phyloP scores from a whole-genome alignment of 163 green algal species.

The Coccomyxa subellipsoidea region DNA sequence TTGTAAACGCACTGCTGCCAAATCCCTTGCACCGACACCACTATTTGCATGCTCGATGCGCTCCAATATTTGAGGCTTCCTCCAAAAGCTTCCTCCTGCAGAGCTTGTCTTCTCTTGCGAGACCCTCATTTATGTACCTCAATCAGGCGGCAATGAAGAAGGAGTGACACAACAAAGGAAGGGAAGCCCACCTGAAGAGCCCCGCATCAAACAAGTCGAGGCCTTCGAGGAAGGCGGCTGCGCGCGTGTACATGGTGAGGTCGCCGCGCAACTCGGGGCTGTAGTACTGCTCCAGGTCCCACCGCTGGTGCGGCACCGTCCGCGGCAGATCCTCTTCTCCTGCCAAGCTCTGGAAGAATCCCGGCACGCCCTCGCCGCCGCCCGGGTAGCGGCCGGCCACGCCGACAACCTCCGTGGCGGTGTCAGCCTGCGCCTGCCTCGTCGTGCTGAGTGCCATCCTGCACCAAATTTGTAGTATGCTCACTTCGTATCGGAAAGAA shows the following conservation, averaged over 20 bases:
- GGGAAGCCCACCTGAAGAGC: slow-evolving; percentile 17
- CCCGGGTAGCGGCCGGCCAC: slow-evolving; percentile 21
- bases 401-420: slow-evolving; percentile 2
- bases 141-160: too few species aligned
- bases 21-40: too few species aligned
- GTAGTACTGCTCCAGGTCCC: slow-evolving; percentile 41
- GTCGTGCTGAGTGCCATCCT: neutral
- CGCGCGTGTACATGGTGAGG: slow-evolving; percentile 28
- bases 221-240: slow-evolving; percentile 34
- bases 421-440: neutral
- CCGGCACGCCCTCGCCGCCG: neutral
- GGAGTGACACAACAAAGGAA: neutral
- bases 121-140: too few species aligned
- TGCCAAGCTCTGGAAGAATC: slow-evolving; percentile 13
- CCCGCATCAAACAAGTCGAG: slow-evolving; percentile 41
- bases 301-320: slow-evolving; percentile 23
- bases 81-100: too few species aligned
- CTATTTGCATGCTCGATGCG: too few species aligned
- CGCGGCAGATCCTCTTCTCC: slow-evolving; percentile 17
- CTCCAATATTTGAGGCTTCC: too few species aligned
- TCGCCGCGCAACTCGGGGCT: slow-evolving; percentile 6
- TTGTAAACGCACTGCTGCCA: too few species aligned
- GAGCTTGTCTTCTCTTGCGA: too few species aligned
- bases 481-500: neutral
- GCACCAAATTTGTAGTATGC: neutral